These are phyloP conservation scores for Aspergillus baeticus DNA, from an alignment of 495 filamentous ascomycete genomes.

Conservation along the genomic window DNA sequence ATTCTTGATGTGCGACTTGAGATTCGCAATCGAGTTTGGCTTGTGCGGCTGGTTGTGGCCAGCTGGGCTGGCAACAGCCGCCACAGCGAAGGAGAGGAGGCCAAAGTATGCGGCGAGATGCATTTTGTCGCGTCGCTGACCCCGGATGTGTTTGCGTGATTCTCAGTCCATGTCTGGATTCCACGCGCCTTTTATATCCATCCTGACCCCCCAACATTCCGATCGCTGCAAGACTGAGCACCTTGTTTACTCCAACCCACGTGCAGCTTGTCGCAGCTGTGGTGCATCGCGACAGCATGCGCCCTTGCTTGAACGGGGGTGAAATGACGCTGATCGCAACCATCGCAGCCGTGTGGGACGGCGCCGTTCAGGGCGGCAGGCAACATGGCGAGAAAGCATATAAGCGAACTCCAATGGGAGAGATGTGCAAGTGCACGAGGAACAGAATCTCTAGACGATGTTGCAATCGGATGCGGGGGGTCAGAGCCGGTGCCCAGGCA, in stretches of 20 bases:
- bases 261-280: conserved; percentile 1
- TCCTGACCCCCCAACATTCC: background rate
- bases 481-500: too few relatives aligned
- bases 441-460: background rate
- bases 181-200: background rate
- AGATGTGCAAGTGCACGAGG: conserved; percentile 2
- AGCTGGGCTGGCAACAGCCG: conserved; percentile 29
- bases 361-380: background rate
- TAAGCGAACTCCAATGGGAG: conserved; percentile 1
- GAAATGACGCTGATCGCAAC: background rate
- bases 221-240: too few relatives aligned
- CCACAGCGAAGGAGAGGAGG: conserved; percentile 35
- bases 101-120: conserved; percentile 33
- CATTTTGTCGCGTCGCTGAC: conserved; percentile 23
- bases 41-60: conserved; percentile 20
- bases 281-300: background rate
- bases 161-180: background rate
- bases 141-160: background rate
- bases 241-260: conserved; percentile 6
- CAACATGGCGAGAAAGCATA: background rate
- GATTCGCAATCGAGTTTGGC: conserved; percentile 25
- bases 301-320: background rate
- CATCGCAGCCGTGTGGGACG: background rate
- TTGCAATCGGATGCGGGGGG: too few relatives aligned
- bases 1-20: conserved; percentile 47